Conservation (phyloP, 257 asterid species). For the Nicotiana benthamiana region DNA sequence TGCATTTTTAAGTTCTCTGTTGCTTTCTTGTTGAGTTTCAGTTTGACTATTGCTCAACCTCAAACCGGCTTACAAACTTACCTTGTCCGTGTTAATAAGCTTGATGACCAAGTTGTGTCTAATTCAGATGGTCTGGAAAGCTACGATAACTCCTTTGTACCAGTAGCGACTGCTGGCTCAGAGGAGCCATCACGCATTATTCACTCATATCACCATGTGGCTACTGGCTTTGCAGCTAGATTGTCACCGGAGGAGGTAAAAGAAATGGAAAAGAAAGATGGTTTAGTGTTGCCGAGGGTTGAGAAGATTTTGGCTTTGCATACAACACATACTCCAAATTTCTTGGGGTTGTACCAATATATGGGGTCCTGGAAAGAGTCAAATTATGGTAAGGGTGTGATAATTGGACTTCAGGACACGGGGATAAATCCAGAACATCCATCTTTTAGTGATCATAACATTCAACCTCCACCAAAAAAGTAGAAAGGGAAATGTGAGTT, state of each 20-base stretch:
- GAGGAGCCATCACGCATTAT: conserved; percentile 5
- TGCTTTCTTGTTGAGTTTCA: conserved; percentile 2
- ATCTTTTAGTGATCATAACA: conserved; percentile 11
- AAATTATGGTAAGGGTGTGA: conserved; percentile 24
- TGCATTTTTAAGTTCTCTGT: not conserved
- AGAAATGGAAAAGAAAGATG: conserved; percentile 17
- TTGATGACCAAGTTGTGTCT: not conserved
- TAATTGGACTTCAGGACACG: conserved; percentile 23
- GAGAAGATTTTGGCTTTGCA: conserved; percentile 4
- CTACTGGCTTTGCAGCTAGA: conserved; percentile 16
- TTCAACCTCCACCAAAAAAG: conserved; percentile 16
- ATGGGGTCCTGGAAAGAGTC: conserved; percentile 12
- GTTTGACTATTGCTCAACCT: not conserved
- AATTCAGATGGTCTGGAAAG: not conserved
- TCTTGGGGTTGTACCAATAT: conserved; percentile 15
- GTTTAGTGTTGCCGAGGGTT: conserved; percentile 5
- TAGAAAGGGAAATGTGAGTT: conserved; percentile 30
- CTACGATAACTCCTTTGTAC: not conserved
- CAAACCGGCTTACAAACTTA: conserved; percentile 6
- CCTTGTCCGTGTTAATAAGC: conserved; percentile 13
- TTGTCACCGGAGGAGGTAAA: conserved; percentile 7
- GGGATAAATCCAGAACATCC: conserved; percentile 24
- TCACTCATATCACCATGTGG: conserved; percentile 16
- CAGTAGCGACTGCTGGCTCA: not conserved
- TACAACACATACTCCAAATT: conserved; percentile 15